A percentile compares a stretch with the other conserved stretches of the same genome.
Evolutionary conservation across 129 eudicot genomes (phyloP).

Genomic region (Heracleum sosnowskyi): DNA sequence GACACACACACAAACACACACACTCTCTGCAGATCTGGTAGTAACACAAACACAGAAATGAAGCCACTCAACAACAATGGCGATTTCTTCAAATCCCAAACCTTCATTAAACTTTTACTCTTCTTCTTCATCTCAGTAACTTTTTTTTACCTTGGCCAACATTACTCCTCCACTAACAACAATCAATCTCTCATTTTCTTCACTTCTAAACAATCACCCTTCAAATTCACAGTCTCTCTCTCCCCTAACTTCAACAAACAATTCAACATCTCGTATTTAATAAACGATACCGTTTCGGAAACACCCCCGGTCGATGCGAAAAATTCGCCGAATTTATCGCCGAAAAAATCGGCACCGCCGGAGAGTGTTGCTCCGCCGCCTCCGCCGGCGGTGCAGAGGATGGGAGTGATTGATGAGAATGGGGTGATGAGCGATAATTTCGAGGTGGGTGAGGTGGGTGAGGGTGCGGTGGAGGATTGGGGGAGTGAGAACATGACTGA

Average conservation of each 20-base stretch:
- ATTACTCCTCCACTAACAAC: conserved; percentile 40
- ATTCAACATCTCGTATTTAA: conserved; percentile 34
- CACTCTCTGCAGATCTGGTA: neutral
- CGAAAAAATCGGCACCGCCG: conserved; percentile 5
- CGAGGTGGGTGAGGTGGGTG: conserved; percentile 77
- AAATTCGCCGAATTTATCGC: neutral
- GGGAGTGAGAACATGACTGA: conserved; percentile 33
- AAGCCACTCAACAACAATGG: conserved; percentile 17
- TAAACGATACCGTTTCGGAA: conserved; percentile 30
- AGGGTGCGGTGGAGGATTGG: conserved; percentile 51
- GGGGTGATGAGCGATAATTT: conserved; percentile 74
- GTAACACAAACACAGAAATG: neutral
- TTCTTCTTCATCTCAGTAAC: conserved; percentile 33
- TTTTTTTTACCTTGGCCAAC: conserved; percentile 69
- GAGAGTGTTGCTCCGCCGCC: conserved; percentile 32
- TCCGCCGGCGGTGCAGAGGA: conserved; percentile 54
- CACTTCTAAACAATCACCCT: neutral
- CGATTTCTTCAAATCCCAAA: conserved; percentile 33
- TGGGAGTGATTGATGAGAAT: conserved; percentile 80
- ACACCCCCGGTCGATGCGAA: conserved; percentile 13
- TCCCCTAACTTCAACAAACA: conserved; percentile 57
- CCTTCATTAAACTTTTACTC: conserved; percentile 19
- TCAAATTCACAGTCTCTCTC: conserved; percentile 24
- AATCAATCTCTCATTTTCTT: conserved; percentile 11
- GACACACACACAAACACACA: neutral